Conservation (phyloP, 495 filamentous ascomycete genomes). For the Penicillium roqueforti region DNA sequence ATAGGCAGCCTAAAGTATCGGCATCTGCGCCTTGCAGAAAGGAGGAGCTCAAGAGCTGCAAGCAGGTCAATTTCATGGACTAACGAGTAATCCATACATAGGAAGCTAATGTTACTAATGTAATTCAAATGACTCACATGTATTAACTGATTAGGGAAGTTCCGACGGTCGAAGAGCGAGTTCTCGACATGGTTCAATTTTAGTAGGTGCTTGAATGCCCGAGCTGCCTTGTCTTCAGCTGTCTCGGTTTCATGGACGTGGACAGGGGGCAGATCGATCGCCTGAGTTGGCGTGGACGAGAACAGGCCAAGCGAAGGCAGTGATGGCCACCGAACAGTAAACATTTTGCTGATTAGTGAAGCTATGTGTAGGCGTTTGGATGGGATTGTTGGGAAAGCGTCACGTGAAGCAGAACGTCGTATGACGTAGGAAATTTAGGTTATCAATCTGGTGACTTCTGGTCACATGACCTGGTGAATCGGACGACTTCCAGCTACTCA, state of each 20-base stretch:
- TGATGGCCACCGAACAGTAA: constrained; percentile 28
- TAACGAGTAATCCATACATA: background rate
- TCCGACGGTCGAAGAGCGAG: constrained; percentile 67
- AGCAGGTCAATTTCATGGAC: constrained; percentile 14
- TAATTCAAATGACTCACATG: constrained; percentile 53
- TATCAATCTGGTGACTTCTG: constrained; percentile 14
- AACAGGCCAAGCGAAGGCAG: constrained; percentile 18
- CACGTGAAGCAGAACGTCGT: constrained; percentile 10
- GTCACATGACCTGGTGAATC: constrained; percentile 8
- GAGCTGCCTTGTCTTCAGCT: constrained; percentile 66
- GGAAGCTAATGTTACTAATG: background rate
- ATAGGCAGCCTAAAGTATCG: constrained; percentile 69
- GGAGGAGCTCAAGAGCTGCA: constrained; percentile 67
- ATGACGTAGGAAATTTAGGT: constrained; percentile 18
- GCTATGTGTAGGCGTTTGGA: background rate
- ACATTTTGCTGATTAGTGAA: constrained; percentile 20
- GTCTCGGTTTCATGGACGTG: constrained; percentile 75
- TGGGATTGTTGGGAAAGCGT: constrained; percentile 22
- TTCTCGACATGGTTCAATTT: constrained; percentile 89
- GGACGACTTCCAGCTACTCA: background rate
- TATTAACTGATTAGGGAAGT: constrained; percentile 82
- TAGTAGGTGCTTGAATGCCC: constrained; percentile 85
- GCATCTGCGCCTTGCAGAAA: constrained; percentile 75
- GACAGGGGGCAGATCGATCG: constrained; percentile 65
- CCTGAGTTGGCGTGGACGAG: constrained; percentile 20